A percentile compares a stretch with the other conserved stretches of the same genome.
Evolutionary conservation across 129 eudicot genomes (phyloP).

Genomic region (Mikania micrantha): DNA sequence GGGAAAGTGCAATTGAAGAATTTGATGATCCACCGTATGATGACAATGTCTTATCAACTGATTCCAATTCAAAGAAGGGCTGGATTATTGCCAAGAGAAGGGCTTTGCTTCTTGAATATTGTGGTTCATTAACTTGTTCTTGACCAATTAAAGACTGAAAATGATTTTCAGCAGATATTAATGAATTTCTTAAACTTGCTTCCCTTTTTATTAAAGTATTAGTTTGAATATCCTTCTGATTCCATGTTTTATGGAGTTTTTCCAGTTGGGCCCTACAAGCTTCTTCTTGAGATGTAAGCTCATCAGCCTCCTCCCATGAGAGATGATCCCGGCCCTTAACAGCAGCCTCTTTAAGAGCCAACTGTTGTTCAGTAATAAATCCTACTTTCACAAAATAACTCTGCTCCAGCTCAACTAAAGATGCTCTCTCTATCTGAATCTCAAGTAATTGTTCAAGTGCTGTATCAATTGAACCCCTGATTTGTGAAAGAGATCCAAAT

Average conservation of each 20-base stretch:
- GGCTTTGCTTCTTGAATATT: slow-evolving; percentile 44
- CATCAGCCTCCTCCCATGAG: slow-evolving; percentile 99
- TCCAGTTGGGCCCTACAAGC: slow-evolving; percentile 89
- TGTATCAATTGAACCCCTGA: slow-evolving; percentile 77
- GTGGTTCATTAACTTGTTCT: slow-evolving; percentile 44
- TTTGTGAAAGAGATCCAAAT: slow-evolving; percentile 83
- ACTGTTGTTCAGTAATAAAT: slow-evolving; percentile 78
- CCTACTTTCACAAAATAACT: slow-evolving; percentile 89
- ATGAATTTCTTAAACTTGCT: slow-evolving; percentile 42
- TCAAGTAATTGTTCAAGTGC: slow-evolving; percentile 86
- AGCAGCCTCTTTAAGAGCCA: slow-evolving; percentile 97
- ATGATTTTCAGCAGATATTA: slow-evolving; percentile 56
- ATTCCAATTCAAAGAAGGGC: slow-evolving; percentile 77
- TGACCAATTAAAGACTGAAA: slow-evolving; percentile 50
- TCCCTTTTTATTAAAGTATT: slow-evolving; percentile 63
- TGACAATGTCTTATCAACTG: slow-evolving; percentile 50
- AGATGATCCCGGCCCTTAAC: slow-evolving; percentile 86
- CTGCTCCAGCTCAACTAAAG: slow-evolving; percentile 70
- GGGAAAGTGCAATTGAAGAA: slow-evolving; percentile 40
- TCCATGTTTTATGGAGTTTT: slow-evolving; percentile 86
- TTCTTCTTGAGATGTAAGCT: slow-evolving; percentile 98
- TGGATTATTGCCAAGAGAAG: slow-evolving; percentile 55
- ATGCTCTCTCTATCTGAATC: slow-evolving; percentile 73
- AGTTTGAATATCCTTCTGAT: slow-evolving; percentile 66
- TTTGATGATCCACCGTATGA: slow-evolving; percentile 35